A percentile compares a stretch with the other conserved stretches of the same genome.
phyloP scores from a whole-genome alignment of 2,329 filamentous ascomycete species.

The Claviceps africana region DNA sequence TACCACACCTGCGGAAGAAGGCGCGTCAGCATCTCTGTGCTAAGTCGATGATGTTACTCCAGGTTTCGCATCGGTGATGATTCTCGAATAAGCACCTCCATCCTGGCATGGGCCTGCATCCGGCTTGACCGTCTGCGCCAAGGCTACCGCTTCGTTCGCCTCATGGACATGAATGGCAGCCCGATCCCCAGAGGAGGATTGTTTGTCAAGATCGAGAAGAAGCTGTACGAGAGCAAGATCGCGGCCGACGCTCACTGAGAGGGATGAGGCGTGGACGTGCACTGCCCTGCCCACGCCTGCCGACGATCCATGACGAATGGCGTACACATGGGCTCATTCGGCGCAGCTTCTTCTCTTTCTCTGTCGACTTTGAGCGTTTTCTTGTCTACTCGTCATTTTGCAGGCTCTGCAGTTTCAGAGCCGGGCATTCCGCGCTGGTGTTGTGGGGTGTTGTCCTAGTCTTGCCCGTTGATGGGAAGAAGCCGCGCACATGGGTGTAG shows the following conservation, averaged over 20 bases:
- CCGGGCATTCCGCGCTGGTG: not conserved
- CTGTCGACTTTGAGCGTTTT: too few relatives aligned
- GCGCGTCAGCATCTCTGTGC: slow-evolving; percentile 3
- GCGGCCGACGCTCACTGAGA: not conserved
- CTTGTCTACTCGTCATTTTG: not conserved
- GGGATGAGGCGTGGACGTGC: not conserved
- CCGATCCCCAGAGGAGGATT: slow-evolving; percentile 32
- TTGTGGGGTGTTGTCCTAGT: not conserved
- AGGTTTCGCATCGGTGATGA: slow-evolving; percentile 44
- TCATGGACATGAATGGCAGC: slow-evolving; percentile 32
- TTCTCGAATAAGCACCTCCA: slow-evolving; percentile 21
- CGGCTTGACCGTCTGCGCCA: slow-evolving; percentile 41
- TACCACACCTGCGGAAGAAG: not conserved
- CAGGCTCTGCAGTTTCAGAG: not conserved
- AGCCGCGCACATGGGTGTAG: not conserved
- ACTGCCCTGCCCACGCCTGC: too few relatives aligned
- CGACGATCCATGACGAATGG: too few relatives aligned
- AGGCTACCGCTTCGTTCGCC: slow-evolving; percentile 40
- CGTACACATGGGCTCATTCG: too few relatives aligned
- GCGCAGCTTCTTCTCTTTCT: not conserved
- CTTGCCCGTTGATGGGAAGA: not conserved
- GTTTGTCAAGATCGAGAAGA: slow-evolving; percentile 39
- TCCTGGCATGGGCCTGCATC: slow-evolving; percentile 44
- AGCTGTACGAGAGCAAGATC: slow-evolving; percentile 1
- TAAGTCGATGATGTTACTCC: slow-evolving; percentile 7